Percentiles rank a stretch among this genome's conserved stretches.
phyloP scores from a whole-genome alignment of 306 rosid species.

The Lablab purpureus region DNA sequence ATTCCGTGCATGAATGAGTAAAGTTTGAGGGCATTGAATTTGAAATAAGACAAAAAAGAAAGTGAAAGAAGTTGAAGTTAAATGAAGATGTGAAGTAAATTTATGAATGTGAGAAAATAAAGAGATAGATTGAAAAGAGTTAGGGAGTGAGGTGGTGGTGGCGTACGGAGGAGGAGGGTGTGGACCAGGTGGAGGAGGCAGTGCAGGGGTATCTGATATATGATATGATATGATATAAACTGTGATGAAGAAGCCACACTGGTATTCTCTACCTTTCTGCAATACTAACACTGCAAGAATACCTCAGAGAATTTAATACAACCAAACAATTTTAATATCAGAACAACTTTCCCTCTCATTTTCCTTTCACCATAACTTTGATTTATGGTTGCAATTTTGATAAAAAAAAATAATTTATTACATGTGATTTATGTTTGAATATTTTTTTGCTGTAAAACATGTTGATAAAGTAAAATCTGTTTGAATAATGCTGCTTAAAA shows the following conservation, averaged over 20 bases:
- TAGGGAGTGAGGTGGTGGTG: not conserved
- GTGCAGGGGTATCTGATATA: too few species aligned
- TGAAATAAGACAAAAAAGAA: not conserved
- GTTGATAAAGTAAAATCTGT: too few species aligned
- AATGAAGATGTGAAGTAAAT: not conserved
- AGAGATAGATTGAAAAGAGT: too few species aligned
- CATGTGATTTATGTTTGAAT: too few species aligned
- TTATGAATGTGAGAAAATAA: not conserved
- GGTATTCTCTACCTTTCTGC: conserved; percentile 34
- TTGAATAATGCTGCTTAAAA: too few species aligned
- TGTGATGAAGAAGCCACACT: conserved; percentile 9
- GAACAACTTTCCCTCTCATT: conserved; percentile 6
- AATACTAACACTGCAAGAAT: conserved; percentile 42
- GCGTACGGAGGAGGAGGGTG: not conserved
- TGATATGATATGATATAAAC: too few species aligned
- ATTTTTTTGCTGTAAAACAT: too few species aligned
- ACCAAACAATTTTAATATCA: conserved; percentile 46
- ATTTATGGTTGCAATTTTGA: too few species aligned
- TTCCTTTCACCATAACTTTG: not conserved
- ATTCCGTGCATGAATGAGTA: not conserved
- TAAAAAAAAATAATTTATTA: too few species aligned
- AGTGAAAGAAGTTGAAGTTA: not conserved
- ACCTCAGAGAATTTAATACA: conserved; percentile 44
- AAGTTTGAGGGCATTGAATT: not conserved
- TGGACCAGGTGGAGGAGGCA: not conserved